phyloP scores from a whole-genome alignment of 495 filamentous ascomycete genomes.

The Penicillium angulare region DNA sequence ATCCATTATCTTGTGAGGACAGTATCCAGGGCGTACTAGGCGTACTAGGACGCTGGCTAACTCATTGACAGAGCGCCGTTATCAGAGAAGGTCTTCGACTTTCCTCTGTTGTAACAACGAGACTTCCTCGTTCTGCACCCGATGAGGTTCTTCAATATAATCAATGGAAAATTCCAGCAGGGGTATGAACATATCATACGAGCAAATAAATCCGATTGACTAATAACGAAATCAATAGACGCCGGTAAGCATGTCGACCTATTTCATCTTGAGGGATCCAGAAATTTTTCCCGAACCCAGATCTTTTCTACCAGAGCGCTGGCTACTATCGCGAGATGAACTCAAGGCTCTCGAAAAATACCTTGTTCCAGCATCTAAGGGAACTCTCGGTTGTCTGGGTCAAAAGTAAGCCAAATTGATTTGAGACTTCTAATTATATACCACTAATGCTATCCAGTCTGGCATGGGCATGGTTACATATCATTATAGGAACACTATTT shows the following conservation, averaged over 20 bases:
- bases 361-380: slow-evolving; percentile 45
- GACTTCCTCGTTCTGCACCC: slow-evolving; percentile 42
- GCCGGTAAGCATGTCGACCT: slow-evolving; percentile 21
- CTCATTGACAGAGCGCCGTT: slow-evolving; percentile 45
- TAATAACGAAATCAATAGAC: slow-evolving; percentile 13
- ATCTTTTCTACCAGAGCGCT: slow-evolving; percentile 45
- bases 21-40: not conserved
- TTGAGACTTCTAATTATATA: not conserved
- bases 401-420: slow-evolving; percentile 44
- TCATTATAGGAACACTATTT: slow-evolving; percentile 1
- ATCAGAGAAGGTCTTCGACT: slow-evolving; percentile 56
- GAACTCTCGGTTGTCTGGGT: slow-evolving; percentile 47
- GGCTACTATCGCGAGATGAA: slow-evolving; percentile 32
- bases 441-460: not conserved
- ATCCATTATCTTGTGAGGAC: slow-evolving; percentile 35
- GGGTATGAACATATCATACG: slow-evolving; percentile 13
- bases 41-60: too few relatives aligned
- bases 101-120: slow-evolving; percentile 36
- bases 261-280: slow-evolving; percentile 38
- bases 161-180: slow-evolving; percentile 24
- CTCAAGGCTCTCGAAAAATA: slow-evolving; percentile 24
- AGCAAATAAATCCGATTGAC: not conserved
- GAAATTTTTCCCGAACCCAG: slow-evolving; percentile 36
- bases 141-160: slow-evolving; percentile 18
- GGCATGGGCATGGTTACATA: slow-evolving; percentile 5